Percentiles rank a stretch among this genome's conserved stretches.
These are phyloP conservation scores for Hamamelis virginiana DNA, from an alignment of 164 flowering plant genomes.

Conservation along the genomic window DNA sequence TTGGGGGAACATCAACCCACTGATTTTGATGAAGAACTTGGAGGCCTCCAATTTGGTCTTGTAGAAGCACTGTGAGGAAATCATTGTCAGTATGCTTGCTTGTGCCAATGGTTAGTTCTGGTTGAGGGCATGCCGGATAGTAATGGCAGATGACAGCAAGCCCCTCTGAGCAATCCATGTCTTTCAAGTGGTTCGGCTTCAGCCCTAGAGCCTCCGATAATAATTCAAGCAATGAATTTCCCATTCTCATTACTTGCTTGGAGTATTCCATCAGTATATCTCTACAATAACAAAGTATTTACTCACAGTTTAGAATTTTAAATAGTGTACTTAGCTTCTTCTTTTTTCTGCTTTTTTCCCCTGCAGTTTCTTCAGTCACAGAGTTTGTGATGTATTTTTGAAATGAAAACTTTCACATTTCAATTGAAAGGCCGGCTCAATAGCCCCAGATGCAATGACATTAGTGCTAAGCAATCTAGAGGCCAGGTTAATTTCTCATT, in stretches of 20 bases:
- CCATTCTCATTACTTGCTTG: slow-evolving; percentile 18
- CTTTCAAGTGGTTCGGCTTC: slow-evolving; percentile 12
- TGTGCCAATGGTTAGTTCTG: slow-evolving; percentile 39
- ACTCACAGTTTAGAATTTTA: no score
- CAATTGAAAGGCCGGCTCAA: no score
- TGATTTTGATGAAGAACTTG: slow-evolving; percentile 37
- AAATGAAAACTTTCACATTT: no score
- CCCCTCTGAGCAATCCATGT: slow-evolving; percentile 25
- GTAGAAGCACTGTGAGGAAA: slow-evolving; percentile 46
- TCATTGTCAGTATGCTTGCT: slow-evolving; percentile 34
- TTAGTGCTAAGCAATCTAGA: no score
- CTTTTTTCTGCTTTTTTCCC: no score
- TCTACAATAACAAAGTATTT: no score
- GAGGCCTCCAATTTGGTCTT: slow-evolving; percentile 46
- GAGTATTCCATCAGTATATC: slow-evolving; percentile 24
- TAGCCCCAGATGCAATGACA: no score
- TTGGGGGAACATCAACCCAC: slow-evolving; percentile 41
- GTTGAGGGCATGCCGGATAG: slow-evolving; percentile 54
- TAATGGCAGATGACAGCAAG: slow-evolving; percentile 24
- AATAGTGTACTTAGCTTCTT: no score
- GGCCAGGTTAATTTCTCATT: no score
- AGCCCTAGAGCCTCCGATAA: slow-evolving; percentile 34
- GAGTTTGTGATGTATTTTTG: no score
- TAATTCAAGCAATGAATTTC: slow-evolving; percentile 17
- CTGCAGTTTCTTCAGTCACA: no score